Base-by-base conservation (phyloP, 2,329 filamentous ascomycete species). In the Pseudogymnoascus sp. region DNA sequence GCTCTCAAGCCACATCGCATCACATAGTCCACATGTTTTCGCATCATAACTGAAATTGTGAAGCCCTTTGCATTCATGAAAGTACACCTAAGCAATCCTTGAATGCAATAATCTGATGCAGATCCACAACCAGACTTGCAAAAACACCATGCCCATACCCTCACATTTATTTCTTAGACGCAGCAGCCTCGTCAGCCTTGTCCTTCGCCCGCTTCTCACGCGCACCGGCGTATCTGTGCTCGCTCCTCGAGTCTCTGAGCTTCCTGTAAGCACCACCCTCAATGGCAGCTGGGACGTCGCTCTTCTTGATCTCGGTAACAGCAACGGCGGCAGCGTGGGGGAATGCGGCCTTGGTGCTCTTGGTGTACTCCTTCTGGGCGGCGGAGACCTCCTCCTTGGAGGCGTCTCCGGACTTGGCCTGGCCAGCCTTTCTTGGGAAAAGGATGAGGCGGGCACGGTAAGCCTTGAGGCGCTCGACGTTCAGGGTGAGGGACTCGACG, bases 361-460 rank as follows among this genome's bases (percentile, higher is more conserved):
- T 76, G 72, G 81, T 80, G 77, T 81, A 84, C 76, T 84, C 80
- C 74, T 87, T 80, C 78, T 87, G 89, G 77, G 79, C 80, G 68
- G 72, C 73, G 71, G 83, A 75, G 81, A 95, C 87, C 68, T 90
- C 88, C 76, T 93, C 90, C 78, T 90, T 90, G 79, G 89, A 84
- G 70, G 88, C 89, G 82, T 96, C 92, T 79, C 90, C 90, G 79
- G 90, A 89, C 91, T 96, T 97, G 83, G 89, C 86, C 83, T 95
- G 88, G 82, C 93, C 93, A 79, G 87, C 87, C 82, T 91, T 92
- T 85, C 92, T 92, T 78, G 95, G 95, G 86, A 99, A 97, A 79
- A 99, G 87, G 79, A 99, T 96, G 77, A 99, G 84, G 77, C 92
- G 92, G 78, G 89, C 87, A 84, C 90, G 90, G 92, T 96, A 99